These are phyloP conservation scores for Porogramme epimiltina DNA, from an alignment of 1,284 basidiomycete genomes.

Conservation along the genomic window DNA sequence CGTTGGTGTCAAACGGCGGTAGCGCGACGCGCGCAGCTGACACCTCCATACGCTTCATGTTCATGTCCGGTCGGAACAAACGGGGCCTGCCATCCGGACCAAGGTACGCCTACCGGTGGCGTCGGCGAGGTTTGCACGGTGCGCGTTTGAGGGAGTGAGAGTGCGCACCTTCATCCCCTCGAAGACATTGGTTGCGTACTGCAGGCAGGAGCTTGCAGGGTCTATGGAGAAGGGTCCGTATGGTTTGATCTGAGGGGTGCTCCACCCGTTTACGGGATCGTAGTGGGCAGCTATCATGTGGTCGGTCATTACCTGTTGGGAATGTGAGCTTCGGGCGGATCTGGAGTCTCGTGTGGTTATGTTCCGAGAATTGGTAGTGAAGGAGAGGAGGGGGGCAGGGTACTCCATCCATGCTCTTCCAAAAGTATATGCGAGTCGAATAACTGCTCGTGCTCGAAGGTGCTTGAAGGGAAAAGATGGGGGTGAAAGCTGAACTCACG, in stretches of 20 bases:
- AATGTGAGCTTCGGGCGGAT: slow-evolving; percentile 33
- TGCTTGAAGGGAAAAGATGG: neutral
- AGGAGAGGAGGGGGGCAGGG: too few relatives aligned
- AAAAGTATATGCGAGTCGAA: too few relatives aligned
- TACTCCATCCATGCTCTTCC: too few relatives aligned
- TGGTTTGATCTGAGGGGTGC: slow-evolving; percentile 78
- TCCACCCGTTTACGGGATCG: slow-evolving; percentile 74
- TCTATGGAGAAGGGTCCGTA: slow-evolving; percentile 71
- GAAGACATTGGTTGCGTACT: slow-evolving; percentile 80
- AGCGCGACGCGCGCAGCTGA: slow-evolving; percentile 67
- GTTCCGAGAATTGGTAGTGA: neutral
- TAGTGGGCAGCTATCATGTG: slow-evolving; percentile 80
- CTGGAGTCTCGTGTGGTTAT: slow-evolving; percentile 1
- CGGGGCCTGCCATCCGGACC: slow-evolving; percentile 64
- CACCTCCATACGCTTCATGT: slow-evolving; percentile 76
- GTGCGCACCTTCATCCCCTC: slow-evolving; percentile 84
- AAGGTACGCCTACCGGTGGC: slow-evolving; percentile 56
- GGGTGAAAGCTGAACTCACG: slow-evolving; percentile 26
- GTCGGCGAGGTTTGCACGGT: too few relatives aligned
- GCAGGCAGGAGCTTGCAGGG: slow-evolving; percentile 73
- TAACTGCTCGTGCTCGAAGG: neutral
- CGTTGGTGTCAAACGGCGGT: slow-evolving; percentile 62
- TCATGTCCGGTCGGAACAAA: slow-evolving; percentile 80
- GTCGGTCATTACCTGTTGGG: slow-evolving; percentile 54
- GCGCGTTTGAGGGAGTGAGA: too few relatives aligned